These are phyloP conservation scores for Metrosideros polymorpha DNA, from an alignment of 441 rosid genomes.

Conservation along the genomic window DNA sequence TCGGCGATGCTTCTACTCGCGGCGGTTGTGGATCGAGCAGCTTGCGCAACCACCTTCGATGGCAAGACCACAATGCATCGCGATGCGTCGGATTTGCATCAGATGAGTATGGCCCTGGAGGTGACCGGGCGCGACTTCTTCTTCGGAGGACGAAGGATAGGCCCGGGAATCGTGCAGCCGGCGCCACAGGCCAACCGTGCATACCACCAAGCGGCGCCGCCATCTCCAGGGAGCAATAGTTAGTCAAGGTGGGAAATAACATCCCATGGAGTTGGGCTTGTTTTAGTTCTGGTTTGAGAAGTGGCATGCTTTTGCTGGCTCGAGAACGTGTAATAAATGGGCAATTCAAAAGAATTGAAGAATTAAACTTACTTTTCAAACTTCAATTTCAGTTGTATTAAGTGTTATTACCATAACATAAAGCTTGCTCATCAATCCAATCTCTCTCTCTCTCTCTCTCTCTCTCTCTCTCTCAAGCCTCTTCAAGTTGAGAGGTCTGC, in stretches of 20 bases:
- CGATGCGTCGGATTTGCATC: not conserved
- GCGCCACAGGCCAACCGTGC: not conserved
- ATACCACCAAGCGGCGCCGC: fast-evolving
- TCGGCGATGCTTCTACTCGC: not conserved
- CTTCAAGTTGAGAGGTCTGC: not conserved
- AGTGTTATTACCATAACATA: not conserved
- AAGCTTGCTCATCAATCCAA: not conserved
- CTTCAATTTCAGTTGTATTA: not conserved
- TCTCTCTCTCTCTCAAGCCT: not conserved
- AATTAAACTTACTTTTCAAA: not conserved
- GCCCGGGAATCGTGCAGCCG: fast-evolving
- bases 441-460: not conserved
- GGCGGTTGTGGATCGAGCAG: fast-evolving
- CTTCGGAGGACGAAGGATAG: not conserved
- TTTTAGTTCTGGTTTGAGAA: not conserved
- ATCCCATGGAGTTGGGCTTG: not conserved
- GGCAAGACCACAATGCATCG: not conserved
- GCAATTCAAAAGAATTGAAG: not conserved
- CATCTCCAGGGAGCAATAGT: not conserved
- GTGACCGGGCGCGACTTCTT: not conserved
- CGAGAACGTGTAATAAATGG: not conserved
- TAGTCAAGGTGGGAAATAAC: not conserved
- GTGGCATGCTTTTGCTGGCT: not conserved
- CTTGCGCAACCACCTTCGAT: fast-evolving
- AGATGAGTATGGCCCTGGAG: not conserved